Evolutionary conservation across 2,329 filamentous ascomycete species (phyloP), one percentile per base, ranked within the genome.

Genomic region (Penicillium rolfsii): DNA sequence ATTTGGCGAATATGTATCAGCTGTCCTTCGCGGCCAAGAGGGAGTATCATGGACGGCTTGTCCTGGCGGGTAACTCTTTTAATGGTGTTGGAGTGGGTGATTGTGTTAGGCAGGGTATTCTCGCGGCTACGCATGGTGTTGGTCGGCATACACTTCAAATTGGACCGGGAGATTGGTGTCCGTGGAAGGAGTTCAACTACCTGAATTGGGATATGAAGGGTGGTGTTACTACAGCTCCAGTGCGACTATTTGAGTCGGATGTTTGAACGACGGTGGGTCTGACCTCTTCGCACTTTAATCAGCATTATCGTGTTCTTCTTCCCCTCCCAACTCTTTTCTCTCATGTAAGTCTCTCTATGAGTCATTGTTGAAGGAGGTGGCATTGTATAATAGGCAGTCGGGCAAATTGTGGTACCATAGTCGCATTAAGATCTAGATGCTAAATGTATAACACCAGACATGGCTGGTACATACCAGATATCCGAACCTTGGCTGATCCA

Each of bases 21-120:
- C 84, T 88, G 1, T 82, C 88, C 68, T 69, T 76, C 2, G 80
- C 88, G 55, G 80, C 91, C 5, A 71, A 77, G 35, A 62, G 78
- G 3, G 77, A 80, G 5, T 96, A 88, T 73, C 74, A 82, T 8
- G 87, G 89, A 14, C 81, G 83, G 12, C 78, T 96, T 30, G 83
- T 87, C 60, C 87, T 95, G 19, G 82, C 81, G 1, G 84, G 84
- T 3, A 81, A 79, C 57, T 84, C 82, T 72, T 86, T 84, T 67
- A 74, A 71, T 38, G 79, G 79, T 2, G 76, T 82, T 11, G 82
- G 83, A 7, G 71, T 86, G 48, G 83, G 82, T 65, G 83, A 85
- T 67, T 85, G 83, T 70, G 77, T 89, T 40, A 80, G 81, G 24
- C 82, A 81, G 57, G 87, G 83, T 5, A 84, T 83, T 72, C 75